Evolutionary conservation across 805 yeast species (phyloP), one percentile per base, ranked within the genome.

Genomic region (Lachancea dasiensis): DNA sequence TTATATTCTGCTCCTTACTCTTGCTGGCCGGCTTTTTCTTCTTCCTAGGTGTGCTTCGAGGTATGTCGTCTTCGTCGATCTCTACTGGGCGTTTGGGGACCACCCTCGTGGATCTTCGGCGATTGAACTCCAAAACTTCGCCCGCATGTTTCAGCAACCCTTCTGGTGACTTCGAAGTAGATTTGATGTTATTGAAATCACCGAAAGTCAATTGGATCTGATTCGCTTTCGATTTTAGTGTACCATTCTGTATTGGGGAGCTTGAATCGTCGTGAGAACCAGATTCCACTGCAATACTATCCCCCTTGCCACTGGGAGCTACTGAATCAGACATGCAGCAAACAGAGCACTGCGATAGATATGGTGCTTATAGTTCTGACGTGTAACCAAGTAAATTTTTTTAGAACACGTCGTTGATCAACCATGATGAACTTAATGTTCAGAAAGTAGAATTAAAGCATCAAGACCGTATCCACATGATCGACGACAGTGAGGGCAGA

Each of bases 181-280:
- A 44, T 30, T 45, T 48, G 11, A 56, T 47, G 34, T 45, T 45
- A 22, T 50, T 49, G 35, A 54, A 58, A 39, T 58, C 63, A 24
- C 47, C 51, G 36, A 58, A 52, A 1, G 58, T 53, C 47, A 48
- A 40, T 37, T 58, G 62, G 8, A 37, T 37, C 30, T 37, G 31
- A 15, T 36, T 36, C 3, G 40, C 28, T 22, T 37, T 37, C 3
- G 31, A 19, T n/a, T 34, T 26, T 4, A n/a, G n/a, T n/a, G n/a
- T n/a, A n/a, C n/a, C n/a, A n/a, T n/a, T n/a, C n/a, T n/a, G n/a
- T n/a, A n/a, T n/a, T n/a, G n/a, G n/a, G n/a, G n/a, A n/a, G n/a
- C n/a, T n/a, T n/a, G n/a, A n/a, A 15, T 5, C 3, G 9, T 5
- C 9, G 9, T 27, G 11, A 9, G 30, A 5, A 15, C 16, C 30